Conservation (phyloP, 148 eudicot species). For the Cornus controversa region DNA sequence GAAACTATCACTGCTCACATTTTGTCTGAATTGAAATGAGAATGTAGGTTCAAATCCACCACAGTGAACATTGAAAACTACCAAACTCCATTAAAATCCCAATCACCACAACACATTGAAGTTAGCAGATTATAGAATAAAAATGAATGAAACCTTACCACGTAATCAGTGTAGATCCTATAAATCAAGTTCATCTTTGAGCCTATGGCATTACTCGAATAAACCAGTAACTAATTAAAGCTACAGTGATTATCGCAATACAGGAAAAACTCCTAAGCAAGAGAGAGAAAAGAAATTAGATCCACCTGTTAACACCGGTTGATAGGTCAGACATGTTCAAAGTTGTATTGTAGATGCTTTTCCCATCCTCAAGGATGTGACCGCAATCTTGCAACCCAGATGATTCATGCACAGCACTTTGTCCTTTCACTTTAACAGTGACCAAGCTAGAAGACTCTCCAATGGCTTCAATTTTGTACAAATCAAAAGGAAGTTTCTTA, state of each 20-base stretch:
- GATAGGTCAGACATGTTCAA: conserved; percentile 88
- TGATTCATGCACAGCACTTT: conserved; percentile 81
- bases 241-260: not conserved
- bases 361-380: conserved; percentile 93
- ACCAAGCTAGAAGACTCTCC: conserved; percentile 57
- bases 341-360: conserved; percentile 89
- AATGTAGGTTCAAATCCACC: not conserved
- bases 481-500: conserved; percentile 80
- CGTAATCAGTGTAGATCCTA: not conserved
- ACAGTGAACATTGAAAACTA: too few relatives aligned
- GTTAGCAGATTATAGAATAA: not conserved
- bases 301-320: conserved; percentile 86
- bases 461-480: conserved; percentile 69
- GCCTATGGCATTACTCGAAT: not conserved
- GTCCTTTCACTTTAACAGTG: conserved; percentile 95
- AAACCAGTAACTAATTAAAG: not conserved
- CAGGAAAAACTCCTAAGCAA: not conserved
- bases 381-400: conserved; percentile 84
- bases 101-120: not conserved
- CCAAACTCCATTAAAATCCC: too few relatives aligned
- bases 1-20: not conserved
- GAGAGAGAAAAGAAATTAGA: not conserved
- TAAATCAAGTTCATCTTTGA: not conserved
- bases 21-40: not conserved
- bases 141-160: not conserved